These are phyloP conservation scores for Kingdonia uniflora DNA, from an alignment of 164 flowering plant species.

Conservation along the genomic window DNA sequence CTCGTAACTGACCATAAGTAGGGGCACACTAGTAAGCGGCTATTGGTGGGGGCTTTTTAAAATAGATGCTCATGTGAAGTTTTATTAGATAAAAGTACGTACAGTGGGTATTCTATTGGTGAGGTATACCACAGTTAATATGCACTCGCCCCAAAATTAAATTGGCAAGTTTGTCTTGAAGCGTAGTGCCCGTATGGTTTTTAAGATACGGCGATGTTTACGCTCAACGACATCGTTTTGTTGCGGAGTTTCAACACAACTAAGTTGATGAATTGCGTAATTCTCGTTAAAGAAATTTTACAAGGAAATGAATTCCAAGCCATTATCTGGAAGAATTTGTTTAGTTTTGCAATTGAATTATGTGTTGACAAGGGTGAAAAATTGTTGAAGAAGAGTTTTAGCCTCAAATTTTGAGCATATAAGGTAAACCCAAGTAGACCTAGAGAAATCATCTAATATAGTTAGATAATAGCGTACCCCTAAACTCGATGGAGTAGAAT, in stretches of 20 bases:
- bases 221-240: not conserved
- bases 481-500: not conserved
- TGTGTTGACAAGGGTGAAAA: not conserved
- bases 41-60: not conserved
- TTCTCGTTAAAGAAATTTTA: not conserved
- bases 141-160: not conserved
- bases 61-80: not conserved
- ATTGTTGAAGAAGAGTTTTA: not conserved
- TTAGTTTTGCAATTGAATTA: not conserved
- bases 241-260: constrained; percentile 1
- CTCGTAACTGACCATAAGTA: constrained; percentile 1
- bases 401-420: not conserved
- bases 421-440: too few relatives aligned
- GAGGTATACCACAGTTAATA: not conserved
- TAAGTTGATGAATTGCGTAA: not conserved
- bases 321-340: not conserved
- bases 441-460: not conserved
- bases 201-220: not conserved
- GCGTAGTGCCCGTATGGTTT: not conserved
- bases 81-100: not conserved
- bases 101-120: not conserved
- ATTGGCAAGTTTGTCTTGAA: not conserved
- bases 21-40: too few relatives aligned
- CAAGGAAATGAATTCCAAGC: not conserved
- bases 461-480: not conserved